Evolutionary conservation across 768 basidiomycete genomes (phyloP).

Genomic region (Trametes cubensis): DNA sequence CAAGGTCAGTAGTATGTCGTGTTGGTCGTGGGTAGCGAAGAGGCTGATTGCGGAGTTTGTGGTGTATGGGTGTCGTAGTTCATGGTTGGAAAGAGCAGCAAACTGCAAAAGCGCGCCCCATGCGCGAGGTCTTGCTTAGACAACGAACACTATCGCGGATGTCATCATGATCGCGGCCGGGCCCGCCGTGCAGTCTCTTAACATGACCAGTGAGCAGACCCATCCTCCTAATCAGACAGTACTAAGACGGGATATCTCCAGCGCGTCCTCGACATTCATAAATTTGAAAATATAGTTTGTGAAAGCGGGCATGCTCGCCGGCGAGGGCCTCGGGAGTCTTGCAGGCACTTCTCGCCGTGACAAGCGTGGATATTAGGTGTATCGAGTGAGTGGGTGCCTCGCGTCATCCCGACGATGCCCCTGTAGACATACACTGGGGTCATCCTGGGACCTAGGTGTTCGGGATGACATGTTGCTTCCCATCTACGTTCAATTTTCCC

Average conservation of each 20-base stretch:
- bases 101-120: conserved; percentile 51
- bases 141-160: conserved; percentile 55
- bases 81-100: conserved; percentile 63
- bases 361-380: conserved; percentile 57
- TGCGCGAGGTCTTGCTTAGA: conserved; percentile 40
- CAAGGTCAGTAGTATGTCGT: conserved; percentile 31
- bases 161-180: conserved; percentile 56
- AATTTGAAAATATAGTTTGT: too few species aligned
- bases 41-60: too few species aligned
- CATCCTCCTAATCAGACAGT: too few species aligned
- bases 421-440: too few species aligned
- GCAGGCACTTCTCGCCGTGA: conserved; percentile 56
- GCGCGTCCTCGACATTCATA: conserved; percentile 59
- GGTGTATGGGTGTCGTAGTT: conserved; percentile 52
- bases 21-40: too few species aligned
- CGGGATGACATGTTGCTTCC: too few species aligned
- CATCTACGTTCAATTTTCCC: too few species aligned
- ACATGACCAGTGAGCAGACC: conserved; percentile 61
- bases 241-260: conserved; percentile 75
- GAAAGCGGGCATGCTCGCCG: conserved; percentile 43
- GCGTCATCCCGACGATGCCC: too few species aligned
- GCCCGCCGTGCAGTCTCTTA: conserved; percentile 57
- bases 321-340: conserved; percentile 62
- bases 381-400: conserved; percentile 38
- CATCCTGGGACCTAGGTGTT: too few species aligned